Evolutionary conservation across 306 rosid genomes (phyloP).

Genomic region (Trifolium fragiferum): DNA sequence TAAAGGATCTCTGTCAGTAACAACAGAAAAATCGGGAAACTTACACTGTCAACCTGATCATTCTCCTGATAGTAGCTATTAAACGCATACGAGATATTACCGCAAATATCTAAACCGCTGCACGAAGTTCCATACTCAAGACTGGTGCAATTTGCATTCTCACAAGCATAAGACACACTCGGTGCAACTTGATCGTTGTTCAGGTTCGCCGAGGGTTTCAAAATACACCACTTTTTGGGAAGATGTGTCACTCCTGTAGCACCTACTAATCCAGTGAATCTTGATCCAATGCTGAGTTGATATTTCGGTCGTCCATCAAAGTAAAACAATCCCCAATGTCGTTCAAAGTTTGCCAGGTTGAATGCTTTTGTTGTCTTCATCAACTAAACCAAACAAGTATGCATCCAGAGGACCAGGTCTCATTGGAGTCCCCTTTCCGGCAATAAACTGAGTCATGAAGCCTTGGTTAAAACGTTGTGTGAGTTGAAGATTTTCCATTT

Average conservation of each 20-base stretch:
- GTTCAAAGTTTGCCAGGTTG: slow-evolving; percentile 88
- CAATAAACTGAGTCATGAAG: slow-evolving; percentile 61
- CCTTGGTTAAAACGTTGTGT: slow-evolving; percentile 92
- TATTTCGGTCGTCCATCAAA: slow-evolving; percentile 80
- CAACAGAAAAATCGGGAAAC: slow-evolving; percentile 74
- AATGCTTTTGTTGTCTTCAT: slow-evolving; percentile 84
- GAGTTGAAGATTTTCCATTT: slow-evolving; percentile 60
- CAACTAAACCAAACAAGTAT: slow-evolving; percentile 79
- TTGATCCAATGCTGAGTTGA: slow-evolving; percentile 62
- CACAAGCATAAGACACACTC: slow-evolving; percentile 81
- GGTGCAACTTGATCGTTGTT: slow-evolving; percentile 64
- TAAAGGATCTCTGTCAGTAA: slow-evolving; percentile 74
- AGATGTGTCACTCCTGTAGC: slow-evolving; percentile 64
- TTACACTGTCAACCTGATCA: slow-evolving; percentile 66
- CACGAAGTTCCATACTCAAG: slow-evolving; percentile 90
- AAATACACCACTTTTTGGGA: slow-evolving; percentile 70
- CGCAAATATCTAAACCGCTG: slow-evolving; percentile 59
- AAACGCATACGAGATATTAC: slow-evolving; percentile 85
- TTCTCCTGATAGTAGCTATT: slow-evolving; percentile 78
- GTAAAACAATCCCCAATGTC: slow-evolving; percentile 94
- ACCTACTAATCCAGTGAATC: slow-evolving; percentile 57
- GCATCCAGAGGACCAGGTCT: slow-evolving; percentile 80
- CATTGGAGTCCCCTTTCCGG: slow-evolving; percentile 84
- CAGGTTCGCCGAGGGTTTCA: slow-evolving; percentile 70
- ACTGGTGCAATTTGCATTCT: slow-evolving; percentile 83